These are phyloP conservation scores for Phytopythium mirpurense DNA, from an alignment of 352 stramenopile species.

Conservation along the genomic window DNA sequence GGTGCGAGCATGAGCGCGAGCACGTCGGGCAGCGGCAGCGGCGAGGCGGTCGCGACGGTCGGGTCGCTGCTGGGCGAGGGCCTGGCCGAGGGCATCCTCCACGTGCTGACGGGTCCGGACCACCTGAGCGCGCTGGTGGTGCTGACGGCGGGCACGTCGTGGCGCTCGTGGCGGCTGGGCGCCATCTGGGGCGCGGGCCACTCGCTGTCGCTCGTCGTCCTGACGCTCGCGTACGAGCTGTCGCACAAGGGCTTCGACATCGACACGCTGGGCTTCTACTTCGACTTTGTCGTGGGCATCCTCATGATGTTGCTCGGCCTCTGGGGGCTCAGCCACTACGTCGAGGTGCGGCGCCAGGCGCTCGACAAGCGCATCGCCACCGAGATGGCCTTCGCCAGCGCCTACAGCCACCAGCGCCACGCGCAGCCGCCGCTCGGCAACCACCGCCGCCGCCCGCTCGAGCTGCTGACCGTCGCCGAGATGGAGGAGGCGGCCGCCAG, in stretches of 20 bases:
- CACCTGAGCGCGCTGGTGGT: constrained; percentile 84
- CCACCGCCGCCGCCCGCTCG: constrained; percentile 3
- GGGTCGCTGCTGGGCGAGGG: constrained; percentile 37
- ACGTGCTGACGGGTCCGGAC: constrained; percentile 70
- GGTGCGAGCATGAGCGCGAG: not conserved
- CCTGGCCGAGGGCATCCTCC: constrained; percentile 38
- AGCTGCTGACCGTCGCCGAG: not conserved
- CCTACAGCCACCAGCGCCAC: constrained; percentile 1
- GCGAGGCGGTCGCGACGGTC: constrained; percentile 9
- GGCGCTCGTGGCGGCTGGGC: constrained; percentile 66
- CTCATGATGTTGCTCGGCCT: constrained; percentile 50
- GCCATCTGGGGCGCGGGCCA: constrained; percentile 85
- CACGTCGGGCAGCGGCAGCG: not conserved
- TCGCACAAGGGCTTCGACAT: constrained; percentile 32
- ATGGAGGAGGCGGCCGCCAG: constrained; percentile 12
- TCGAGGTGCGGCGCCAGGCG: constrained; percentile 20
- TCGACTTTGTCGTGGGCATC: constrained; percentile 49
- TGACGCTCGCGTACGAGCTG: constrained; percentile 51
- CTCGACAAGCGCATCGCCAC: constrained; percentile 3
- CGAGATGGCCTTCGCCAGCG: constrained; percentile 3
- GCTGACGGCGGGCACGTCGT: constrained; percentile 63
- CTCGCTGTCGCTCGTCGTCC: constrained; percentile 63
- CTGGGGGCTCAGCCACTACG: constrained; percentile 37
- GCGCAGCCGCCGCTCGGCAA: not conserved
- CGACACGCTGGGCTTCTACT: constrained; percentile 35